A percentile compares a stretch with the other conserved stretches of the same genome.
phyloP scores from a whole-genome alignment of 345 rosid species.

The Physaria fendleri region DNA sequence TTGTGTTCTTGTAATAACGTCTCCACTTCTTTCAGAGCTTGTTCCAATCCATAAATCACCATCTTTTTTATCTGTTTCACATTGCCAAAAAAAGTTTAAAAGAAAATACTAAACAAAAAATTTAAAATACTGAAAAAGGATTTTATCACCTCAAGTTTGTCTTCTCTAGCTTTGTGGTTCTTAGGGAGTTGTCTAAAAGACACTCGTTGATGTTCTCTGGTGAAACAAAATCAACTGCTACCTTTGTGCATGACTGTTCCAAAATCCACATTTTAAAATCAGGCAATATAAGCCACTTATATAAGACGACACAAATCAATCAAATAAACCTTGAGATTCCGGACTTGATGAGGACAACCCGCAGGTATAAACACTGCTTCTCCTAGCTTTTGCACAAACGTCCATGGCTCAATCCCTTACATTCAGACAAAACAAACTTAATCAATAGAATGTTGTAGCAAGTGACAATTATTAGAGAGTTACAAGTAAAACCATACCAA shows the following conservation, averaged over 20 bases:
- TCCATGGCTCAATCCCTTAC: constrained; percentile 87
- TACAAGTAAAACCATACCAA: constrained; percentile 34
- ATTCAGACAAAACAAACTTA: background rate
- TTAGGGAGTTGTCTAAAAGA: constrained; percentile 80
- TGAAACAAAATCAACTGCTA: constrained; percentile 88
- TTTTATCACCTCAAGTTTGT: constrained; percentile 94
- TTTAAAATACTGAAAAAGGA: background rate
- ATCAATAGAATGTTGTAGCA: background rate
- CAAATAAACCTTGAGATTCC: constrained; percentile 76
- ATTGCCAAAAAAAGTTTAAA: background rate
- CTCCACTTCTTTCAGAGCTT: constrained; percentile 25
- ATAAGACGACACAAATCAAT: background rate
- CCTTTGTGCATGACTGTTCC: constrained; percentile 88
- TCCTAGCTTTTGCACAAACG: constrained; percentile 73
- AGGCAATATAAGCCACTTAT: too few relatives aligned
- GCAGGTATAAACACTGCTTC: constrained; percentile 95
- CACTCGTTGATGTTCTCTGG: constrained; percentile 80
- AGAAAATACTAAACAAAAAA: background rate
- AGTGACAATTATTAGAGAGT: constrained; percentile 6
- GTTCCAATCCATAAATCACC: constrained; percentile 21
- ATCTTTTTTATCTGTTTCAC: constrained; percentile 26
- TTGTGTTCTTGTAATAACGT: background rate
- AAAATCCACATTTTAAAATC: background rate
- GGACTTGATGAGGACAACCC: constrained; percentile 98
- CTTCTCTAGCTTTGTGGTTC: constrained; percentile 84